Evolutionary conservation across 208 protist species (phyloP), one percentile per base, ranked within the genome.

Genomic region (Acanthamoeba castellanii): DNA sequence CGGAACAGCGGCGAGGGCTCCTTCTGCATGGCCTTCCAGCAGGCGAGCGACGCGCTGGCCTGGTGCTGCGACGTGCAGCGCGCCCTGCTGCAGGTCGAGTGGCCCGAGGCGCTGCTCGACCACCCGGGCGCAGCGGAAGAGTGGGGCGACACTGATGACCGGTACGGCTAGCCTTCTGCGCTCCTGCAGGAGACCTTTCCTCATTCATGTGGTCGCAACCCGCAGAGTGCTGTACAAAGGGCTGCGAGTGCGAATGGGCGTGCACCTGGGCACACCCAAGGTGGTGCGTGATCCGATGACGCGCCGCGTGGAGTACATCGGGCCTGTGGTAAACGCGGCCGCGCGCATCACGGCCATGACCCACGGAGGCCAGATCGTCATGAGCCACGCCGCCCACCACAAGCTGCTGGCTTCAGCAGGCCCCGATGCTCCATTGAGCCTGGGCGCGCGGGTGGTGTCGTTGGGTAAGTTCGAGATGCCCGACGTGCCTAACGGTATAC

Each of bases 11-110:
- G 87, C 7, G 87, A 92, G 45, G 87, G 87, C 32, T 92, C 90
- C 7, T 94, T 94, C 72, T 84, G 59, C 66, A 30, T 94, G 90
- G 90, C 90, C 11, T 94, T 94, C 55, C 66, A 81, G 13, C 18
- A 81, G 1, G 22, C 90, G 18, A 20, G 7, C 4, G 64, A 92
- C 61, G 87, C 87, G 13, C 32, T 74, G 25, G 27, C 66, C 18
- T 92, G 87, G 87, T 92, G 87, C 87, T 30, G 8, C 9, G 57
- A 92, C 6, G 87, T 27, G 13, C 87, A 92, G 87, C 32, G 30
- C 13, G 61, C 32, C 0, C 57, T 92, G 47, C 59, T 92, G 32
- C 9, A 57, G 4, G 55, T 50, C 16, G 59, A 72, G 0, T 92
- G 87, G 87, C 87, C 87, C 4, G 87, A 92, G 25, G 55, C 32